Base-by-base conservation (phyloP, 192 early-diverging fungal genomes). In the Entophlyctis helioformis region DNA sequence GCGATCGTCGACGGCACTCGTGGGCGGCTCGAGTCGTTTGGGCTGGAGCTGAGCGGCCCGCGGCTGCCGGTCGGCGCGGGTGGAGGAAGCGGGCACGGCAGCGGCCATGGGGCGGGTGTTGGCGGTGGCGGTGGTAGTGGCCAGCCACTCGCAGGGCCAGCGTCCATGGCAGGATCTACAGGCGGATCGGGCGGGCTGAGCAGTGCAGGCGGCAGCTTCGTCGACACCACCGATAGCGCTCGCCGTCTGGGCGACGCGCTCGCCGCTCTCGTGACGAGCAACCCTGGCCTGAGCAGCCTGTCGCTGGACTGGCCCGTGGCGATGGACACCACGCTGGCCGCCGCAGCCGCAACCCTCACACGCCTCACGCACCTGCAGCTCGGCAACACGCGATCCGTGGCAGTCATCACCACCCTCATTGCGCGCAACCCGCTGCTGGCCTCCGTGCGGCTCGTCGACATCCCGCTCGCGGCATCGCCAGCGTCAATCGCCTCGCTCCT, bases 11-110 rank as follows among this genome's bases (percentile, higher is more conserved):
- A 50, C 6, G 48, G 16, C 13, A 39, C 19, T 18, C 27, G 25
- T 15, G 37, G 48, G 20, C 48, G 25, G 25, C 48, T 50, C 18
- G 13, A 32, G 23, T 39, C 48, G 1, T 50, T 50, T 41, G 48
- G 36, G 48, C 20, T 50, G 39, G 48, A 41, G n/a, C n/a, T n/a
- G n/a, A n/a, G n/a, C n/a, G n/a, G n/a, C n/a, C n/a, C n/a, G n/a
- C n/a, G n/a, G n/a, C n/a, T n/a, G n/a, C n/a, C n/a, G n/a, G n/a
- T n/a, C n/a, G n/a, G n/a, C n/a, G n/a, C n/a, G n/a, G n/a, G n/a
- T n/a, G n/a, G n/a, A n/a, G n/a, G n/a, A n/a, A n/a, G n/a, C n/a
- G n/a, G n/a, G n/a, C n/a, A n/a, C n/a, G n/a, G n/a, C n/a, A n/a
- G n/a, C n/a, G n/a, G n/a, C n/a, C n/a, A n/a, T n/a, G n/a, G n/a